Percentiles rank a stretch among this genome's conserved stretches.
Conservation (phyloP, 2,329 filamentous ascomycete species). For the Gnomoniopsis sp. region DNA sequence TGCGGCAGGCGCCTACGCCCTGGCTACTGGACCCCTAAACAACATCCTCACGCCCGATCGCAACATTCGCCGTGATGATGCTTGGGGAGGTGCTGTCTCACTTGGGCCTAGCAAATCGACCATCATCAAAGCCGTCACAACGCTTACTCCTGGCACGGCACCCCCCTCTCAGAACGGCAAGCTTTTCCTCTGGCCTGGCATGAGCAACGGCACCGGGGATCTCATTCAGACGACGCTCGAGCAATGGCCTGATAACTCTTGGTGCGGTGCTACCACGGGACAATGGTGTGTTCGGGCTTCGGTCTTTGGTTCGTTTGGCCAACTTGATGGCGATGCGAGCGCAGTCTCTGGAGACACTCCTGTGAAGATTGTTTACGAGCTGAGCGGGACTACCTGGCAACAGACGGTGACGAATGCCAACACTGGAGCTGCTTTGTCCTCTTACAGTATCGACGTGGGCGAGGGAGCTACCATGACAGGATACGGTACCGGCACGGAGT, state of each 20-base stretch:
- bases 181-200: slow-evolving; percentile 41
- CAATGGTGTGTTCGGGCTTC: slow-evolving; percentile 38
- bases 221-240: slow-evolving; percentile 40
- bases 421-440: slow-evolving; percentile 30
- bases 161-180: slow-evolving; percentile 34
- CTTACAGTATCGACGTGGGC: slow-evolving; percentile 25
- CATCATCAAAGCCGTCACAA: slow-evolving; percentile 37
- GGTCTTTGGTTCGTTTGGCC: slow-evolving; percentile 38
- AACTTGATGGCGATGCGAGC: slow-evolving; percentile 27
- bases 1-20: background rate
- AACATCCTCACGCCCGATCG: background rate
- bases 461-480: slow-evolving; percentile 36
- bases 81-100: slow-evolving; percentile 14
- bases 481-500: slow-evolving; percentile 39
- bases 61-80: background rate
- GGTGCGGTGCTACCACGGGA: slow-evolving; percentile 35
- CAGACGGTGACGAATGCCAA: slow-evolving; percentile 32
- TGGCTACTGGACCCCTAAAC: background rate
- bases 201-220: slow-evolving; percentile 42
- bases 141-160: slow-evolving; percentile 35
- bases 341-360: slow-evolving; percentile 1
- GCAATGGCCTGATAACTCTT: slow-evolving; percentile 36
- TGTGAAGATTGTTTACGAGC: slow-evolving; percentile 24
- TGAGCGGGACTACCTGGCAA: slow-evolving; percentile 23
- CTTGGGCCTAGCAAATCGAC: slow-evolving; percentile 12